Base-by-base conservation (phyloP, 2,329 filamentous ascomycete genomes). In the Hirsutella thompsonii region DNA sequence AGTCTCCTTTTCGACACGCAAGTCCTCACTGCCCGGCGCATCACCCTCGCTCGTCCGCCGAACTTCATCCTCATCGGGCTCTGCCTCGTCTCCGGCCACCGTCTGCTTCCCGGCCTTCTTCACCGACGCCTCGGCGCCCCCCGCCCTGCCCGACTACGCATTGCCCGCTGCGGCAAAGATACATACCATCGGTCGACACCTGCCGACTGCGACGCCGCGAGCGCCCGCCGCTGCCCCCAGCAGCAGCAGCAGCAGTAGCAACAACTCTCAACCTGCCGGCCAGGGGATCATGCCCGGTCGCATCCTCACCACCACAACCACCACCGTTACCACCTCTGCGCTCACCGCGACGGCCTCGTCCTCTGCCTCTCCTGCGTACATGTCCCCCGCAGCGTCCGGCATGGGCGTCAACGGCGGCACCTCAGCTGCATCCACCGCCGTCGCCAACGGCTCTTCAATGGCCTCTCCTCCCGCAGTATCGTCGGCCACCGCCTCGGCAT, bases 91-190 rank as follows among this genome's bases (percentile, higher is more conserved):
- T 38, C 43, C 54, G 30, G 64, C 61, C 43, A 61, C 66, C 45
- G 59, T 56, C 46, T 48, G 50, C 4, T 49, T 55, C 20, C 56
- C 57, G 50, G 54, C 57, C 47, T 53, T 64, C 46, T 54, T 65
- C 37, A 69, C 64, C 40, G 68, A 72, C 55, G 65, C 61, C 38
- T 49, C 65, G 19, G 62, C 60, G 36, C 72, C 71, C 28, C 70
- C 71, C n/a, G 68, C 70, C 5, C 61, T 76, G 16, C 70, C 71
- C 36, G 68, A 74, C 40, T 70, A 71, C 56, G 68, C 68, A 4
- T 65, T 72, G 42, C 55, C 67, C n/a, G 64, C 65, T 36, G 63
- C 67, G 4, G 67, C 68, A 29, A 70, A 68, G 49, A 55, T 68
- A 39, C 45, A 52, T 11, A 6, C 23, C 23, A 6, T 26, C 23